A percentile compares a stretch with the other conserved stretches of the same genome.
Conservation (phyloP, 768 basidiomycete genomes). For the Termitomyces sp. region DNA sequence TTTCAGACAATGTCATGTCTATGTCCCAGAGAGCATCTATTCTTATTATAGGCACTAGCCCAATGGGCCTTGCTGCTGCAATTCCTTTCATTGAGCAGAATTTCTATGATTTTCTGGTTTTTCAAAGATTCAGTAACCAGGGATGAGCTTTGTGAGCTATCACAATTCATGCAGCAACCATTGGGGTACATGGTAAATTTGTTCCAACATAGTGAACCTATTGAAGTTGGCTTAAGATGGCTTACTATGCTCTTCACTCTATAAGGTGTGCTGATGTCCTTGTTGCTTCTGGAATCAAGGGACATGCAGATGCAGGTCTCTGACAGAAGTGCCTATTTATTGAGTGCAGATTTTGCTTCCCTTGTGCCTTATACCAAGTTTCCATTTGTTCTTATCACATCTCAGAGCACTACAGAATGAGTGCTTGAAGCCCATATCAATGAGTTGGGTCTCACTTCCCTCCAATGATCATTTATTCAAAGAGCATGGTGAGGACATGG, state of each 20-base stretch:
- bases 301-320: slow-evolving; percentile 18
- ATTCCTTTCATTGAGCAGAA: slow-evolving; percentile 39
- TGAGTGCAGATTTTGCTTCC: slow-evolving; percentile 24
- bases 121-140: slow-evolving; percentile 30
- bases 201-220: neutral
- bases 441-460: slow-evolving; percentile 16
- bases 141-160: slow-evolving; percentile 38
- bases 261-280: slow-evolving; percentile 37
- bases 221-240: neutral
- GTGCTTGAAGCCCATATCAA: slow-evolving; percentile 29
- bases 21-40: slow-evolving; percentile 29
- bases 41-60: slow-evolving; percentile 48
- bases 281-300: slow-evolving; percentile 28
- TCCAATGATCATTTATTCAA: slow-evolving; percentile 26
- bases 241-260: slow-evolving; percentile 35
- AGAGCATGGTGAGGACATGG: no score
- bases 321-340: slow-evolving; percentile 23
- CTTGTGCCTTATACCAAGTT: slow-evolving; percentile 37
- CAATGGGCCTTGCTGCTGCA: slow-evolving; percentile 41
- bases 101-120: slow-evolving; percentile 34
- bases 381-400: slow-evolving; percentile 35
- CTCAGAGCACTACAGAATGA: slow-evolving; percentile 40
- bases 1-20: neutral
- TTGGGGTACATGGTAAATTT: slow-evolving; percentile 32
- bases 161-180: slow-evolving; percentile 45